phyloP scores from a whole-genome alignment of 2,329 filamentous ascomycete species.

The Chalaropsis thielavioides region DNA sequence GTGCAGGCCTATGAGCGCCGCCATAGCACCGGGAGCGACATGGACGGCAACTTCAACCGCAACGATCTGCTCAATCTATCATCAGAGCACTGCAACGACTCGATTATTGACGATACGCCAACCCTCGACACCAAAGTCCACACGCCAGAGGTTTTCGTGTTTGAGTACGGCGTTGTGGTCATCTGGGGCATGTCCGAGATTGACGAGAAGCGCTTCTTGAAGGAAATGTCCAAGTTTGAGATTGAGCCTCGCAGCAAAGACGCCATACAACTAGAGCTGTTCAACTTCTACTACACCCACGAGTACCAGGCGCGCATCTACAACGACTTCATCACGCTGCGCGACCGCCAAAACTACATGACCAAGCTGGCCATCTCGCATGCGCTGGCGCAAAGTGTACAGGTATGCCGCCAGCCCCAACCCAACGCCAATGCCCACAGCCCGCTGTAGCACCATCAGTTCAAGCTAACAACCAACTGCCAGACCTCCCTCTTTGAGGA shows the following conservation, averaged over 20 bases:
- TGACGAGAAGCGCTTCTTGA: conserved; percentile 81
- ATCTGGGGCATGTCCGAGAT: conserved; percentile 95
- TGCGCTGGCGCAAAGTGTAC: conserved; percentile 87
- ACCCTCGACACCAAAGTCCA: conserved; percentile 83
- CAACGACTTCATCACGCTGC: conserved; percentile 94
- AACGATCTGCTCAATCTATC: conserved; percentile 12
- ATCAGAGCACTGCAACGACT: not conserved
- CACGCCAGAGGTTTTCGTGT: conserved; percentile 87
- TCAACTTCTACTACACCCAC: conserved; percentile 98
- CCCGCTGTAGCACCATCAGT: conserved; percentile 18
- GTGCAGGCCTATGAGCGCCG: conserved; percentile 45
- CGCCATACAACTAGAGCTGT: conserved; percentile 88
- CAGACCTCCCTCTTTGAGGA: conserved; percentile 92
- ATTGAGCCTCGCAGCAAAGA: conserved; percentile 75
- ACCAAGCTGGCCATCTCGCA: conserved; percentile 94
- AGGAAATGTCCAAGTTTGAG: conserved; percentile 90
- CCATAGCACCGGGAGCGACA: conserved; percentile 59
- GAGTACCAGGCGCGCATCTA: conserved; percentile 98
- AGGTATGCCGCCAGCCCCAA: conserved; percentile 40
- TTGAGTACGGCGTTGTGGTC: conserved; percentile 93
- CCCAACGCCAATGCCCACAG: not conserved
- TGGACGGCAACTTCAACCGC: conserved; percentile 15
- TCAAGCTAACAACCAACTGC: conserved; percentile 16
- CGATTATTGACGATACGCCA: conserved; percentile 34
- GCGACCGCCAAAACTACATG: conserved; percentile 96